These are phyloP conservation scores for Sideroxylon spinosum DNA, from an alignment of 179 eudicot genomes.

Conservation along the genomic window DNA sequence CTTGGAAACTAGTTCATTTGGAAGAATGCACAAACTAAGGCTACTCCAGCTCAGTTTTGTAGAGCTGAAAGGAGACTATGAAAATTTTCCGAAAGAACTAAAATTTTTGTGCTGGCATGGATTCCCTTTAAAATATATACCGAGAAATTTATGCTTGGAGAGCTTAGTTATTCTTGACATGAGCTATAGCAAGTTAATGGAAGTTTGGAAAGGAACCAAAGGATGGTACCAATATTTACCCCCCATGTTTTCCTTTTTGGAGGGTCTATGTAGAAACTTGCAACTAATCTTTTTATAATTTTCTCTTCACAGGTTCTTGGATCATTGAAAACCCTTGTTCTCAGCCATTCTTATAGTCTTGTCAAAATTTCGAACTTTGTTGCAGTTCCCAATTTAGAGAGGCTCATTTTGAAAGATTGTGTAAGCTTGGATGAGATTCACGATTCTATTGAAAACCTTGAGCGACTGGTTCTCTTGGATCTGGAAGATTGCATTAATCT, in stretches of 20 bases:
- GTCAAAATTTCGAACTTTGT: neutral
- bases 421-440: neutral
- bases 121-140: neutral
- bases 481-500: neutral
- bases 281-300: neutral
- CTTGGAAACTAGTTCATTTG: neutral
- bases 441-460: neutral
- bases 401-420: slow-evolving; percentile 2
- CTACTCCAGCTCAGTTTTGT: neutral
- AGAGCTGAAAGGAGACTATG: neutral
- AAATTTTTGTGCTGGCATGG: slow-evolving; percentile 1
- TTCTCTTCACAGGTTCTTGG: neutral
- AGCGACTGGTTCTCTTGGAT: neutral
- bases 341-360: neutral
- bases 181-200: neutral
- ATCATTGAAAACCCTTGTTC: neutral
- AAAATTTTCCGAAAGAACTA: neutral
- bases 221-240: neutral
- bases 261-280: too few relatives aligned
- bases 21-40: neutral
- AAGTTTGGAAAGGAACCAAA: neutral
- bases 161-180: neutral
- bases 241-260: neutral
- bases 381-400: neutral
- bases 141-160: neutral